Evolutionary conservation across 305 asterid genomes (phyloP), one percentile per base, ranked within the genome.

Genomic region (Fraxinus sp.): DNA sequence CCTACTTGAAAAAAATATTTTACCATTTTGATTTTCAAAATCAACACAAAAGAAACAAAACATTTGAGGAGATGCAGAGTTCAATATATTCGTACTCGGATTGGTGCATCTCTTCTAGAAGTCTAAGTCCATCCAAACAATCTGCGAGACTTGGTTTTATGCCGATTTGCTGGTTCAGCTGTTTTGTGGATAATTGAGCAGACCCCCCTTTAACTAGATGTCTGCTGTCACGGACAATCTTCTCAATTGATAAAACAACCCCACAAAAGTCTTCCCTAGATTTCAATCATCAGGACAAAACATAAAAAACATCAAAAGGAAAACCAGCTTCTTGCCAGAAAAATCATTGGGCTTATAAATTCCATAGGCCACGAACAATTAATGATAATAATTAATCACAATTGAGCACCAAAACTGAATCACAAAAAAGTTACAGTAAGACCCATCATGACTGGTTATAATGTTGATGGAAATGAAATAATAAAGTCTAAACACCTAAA

Each of bases 71-170:
- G 4, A 79, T 13, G n/a, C 18, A 36, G 75, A 44, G 59, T 77
- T 62, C 44, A 57, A 78, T 13, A 44, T 4, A 13, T 77, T 77
- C 91, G 32, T 94, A 94, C 97, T 95, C 98, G 36, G 94, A 87
- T 76, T 79, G 87, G 87, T 94, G 95, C 98, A 95, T 93, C 85
- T 91, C 95, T 16, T 83, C 87, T 28, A 94, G 94, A 83, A 88
- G 87, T 70, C 83, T 84, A 68, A 95, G 92, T 66, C 97, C 98
- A 32, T 91, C 93, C 74, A 94, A 89, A 83, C 97, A 95, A 84
- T 89, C 88, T 74, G 87, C 90, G 81, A 92, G 80, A 59, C 90
- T 92, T 39, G 98, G 98, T 81, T 94, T 94, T 44, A 89, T 5
- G 75, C 98, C 97, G 64, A 92, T 64, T 4, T 81, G 90, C 66